phyloP scores from a whole-genome alignment of 345 rosid genomes.

The Eutrema heterophyllum region DNA sequence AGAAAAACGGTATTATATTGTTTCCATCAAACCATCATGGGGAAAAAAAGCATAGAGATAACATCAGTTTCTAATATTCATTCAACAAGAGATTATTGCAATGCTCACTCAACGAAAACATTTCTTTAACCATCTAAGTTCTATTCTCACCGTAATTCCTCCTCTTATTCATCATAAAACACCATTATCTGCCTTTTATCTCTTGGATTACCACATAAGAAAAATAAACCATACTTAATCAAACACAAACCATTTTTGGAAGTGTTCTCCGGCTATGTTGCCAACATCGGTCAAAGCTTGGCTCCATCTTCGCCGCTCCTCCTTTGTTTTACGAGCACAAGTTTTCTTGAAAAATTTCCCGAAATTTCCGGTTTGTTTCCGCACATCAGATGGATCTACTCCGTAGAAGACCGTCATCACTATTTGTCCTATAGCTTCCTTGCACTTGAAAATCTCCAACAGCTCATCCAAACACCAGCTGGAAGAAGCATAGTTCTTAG shows the following conservation, averaged over 20 bases:
- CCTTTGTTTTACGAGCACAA: background rate
- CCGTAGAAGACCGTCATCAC: background rate
- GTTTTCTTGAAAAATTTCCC: background rate
- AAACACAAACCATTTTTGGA: background rate
- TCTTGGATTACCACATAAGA: too few relatives aligned
- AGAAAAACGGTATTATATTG: background rate
- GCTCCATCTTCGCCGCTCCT: background rate
- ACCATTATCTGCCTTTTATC: too few relatives aligned
- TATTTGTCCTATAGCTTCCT: background rate
- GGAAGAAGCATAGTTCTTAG: background rate
- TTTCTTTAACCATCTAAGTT: background rate
- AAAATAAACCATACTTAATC: too few relatives aligned
- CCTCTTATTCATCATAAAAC: background rate
- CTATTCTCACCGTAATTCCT: background rate
- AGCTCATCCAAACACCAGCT: background rate
- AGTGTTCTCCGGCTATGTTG: background rate
- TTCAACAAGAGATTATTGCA: too few relatives aligned
- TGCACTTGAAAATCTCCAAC: background rate
- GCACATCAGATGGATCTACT: background rate
- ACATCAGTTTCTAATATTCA: too few relatives aligned
- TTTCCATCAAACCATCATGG: background rate
- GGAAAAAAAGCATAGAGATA: too few relatives aligned
- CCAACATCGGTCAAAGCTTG: background rate
- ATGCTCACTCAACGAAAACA: too few relatives aligned
- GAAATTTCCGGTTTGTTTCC: background rate